phyloP scores from a whole-genome alignment of 345 rosid species.

The Geranium rotundifolium region DNA sequence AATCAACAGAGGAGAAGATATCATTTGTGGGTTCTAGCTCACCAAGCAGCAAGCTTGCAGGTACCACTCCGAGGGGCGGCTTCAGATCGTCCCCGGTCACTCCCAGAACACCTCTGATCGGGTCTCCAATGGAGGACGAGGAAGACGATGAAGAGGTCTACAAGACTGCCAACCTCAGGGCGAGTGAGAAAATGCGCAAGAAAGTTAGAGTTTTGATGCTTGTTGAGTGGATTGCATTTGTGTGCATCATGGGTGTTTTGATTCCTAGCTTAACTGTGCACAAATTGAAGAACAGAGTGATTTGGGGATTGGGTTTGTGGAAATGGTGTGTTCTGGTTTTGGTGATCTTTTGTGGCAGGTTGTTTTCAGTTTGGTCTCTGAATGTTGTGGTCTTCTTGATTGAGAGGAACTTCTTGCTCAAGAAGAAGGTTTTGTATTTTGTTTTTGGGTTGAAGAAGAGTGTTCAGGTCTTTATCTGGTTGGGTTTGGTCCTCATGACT shows the following conservation, averaged over 20 bases:
- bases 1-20: constrained; percentile 19
- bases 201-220: constrained; percentile 18
- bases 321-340: constrained; percentile 50
- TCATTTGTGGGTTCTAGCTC: constrained; percentile 12
- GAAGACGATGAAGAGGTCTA: constrained; percentile 24
- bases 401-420: too few relatives aligned
- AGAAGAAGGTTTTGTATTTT: too few relatives aligned
- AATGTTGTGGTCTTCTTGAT: too few relatives aligned
- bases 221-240: constrained; percentile 25
- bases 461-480: too few relatives aligned
- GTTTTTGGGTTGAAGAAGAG: too few relatives aligned
- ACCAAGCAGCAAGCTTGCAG: constrained; percentile 13
- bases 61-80: constrained; percentile 16
- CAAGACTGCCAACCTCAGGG: constrained; percentile 23
- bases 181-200: constrained; percentile 17
- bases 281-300: constrained; percentile 10
- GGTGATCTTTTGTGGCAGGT: constrained; percentile 47
- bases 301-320: constrained; percentile 54
- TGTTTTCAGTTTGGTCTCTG: too few relatives aligned
- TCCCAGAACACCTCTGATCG: constrained; percentile 40
- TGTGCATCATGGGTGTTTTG: constrained; percentile 25
- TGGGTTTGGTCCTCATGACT: too few relatives aligned
- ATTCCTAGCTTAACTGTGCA: constrained; percentile 29
- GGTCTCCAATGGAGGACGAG: constrained; percentile 17
- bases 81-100: constrained; percentile 31